Conservation (phyloP, 176 grass and related monocot species). For the Oryza rufipogon region DNA sequence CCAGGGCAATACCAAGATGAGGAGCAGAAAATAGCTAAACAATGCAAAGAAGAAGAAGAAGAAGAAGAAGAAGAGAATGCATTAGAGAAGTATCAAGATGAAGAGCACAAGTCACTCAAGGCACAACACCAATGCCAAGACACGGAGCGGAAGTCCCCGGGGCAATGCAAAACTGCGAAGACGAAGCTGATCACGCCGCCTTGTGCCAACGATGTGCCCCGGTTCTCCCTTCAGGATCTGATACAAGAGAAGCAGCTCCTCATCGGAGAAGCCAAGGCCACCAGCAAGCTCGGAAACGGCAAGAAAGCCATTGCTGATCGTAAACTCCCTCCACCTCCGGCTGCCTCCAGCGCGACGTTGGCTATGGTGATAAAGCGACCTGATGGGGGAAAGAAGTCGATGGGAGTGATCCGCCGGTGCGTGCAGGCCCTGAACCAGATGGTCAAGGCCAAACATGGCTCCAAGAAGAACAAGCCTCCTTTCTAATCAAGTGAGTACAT, state of each 20-base stretch:
- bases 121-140: background rate
- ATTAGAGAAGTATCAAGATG: slow-evolving; percentile 20
- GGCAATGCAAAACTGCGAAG: slow-evolving; percentile 1
- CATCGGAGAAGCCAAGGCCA: slow-evolving; percentile 44
- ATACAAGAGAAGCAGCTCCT: slow-evolving; percentile 68
- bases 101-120: slow-evolving; percentile 36
- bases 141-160: slow-evolving; percentile 13
- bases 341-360: slow-evolving; percentile 22
- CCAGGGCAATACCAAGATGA: background rate
- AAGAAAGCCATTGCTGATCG: slow-evolving; percentile 18
- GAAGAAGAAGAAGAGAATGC: background rate
- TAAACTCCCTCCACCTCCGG: slow-evolving; percentile 19
- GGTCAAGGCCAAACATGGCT: slow-evolving; percentile 66
- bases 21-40: background rate
- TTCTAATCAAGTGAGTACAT: slow-evolving; percentile 46
- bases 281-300: background rate
- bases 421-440: slow-evolving; percentile 76
- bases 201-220: slow-evolving; percentile 27
- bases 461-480: slow-evolving; percentile 63
- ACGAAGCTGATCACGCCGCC: slow-evolving; percentile 19
- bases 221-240: slow-evolving; percentile 68
- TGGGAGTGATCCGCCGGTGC: slow-evolving; percentile 60
- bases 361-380: slow-evolving; percentile 50
- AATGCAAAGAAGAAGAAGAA: background rate
- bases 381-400: slow-evolving; percentile 44